Base-by-base conservation (phyloP, 768 basidiomycete species). In the Pleurotus cornucopiae region DNA sequence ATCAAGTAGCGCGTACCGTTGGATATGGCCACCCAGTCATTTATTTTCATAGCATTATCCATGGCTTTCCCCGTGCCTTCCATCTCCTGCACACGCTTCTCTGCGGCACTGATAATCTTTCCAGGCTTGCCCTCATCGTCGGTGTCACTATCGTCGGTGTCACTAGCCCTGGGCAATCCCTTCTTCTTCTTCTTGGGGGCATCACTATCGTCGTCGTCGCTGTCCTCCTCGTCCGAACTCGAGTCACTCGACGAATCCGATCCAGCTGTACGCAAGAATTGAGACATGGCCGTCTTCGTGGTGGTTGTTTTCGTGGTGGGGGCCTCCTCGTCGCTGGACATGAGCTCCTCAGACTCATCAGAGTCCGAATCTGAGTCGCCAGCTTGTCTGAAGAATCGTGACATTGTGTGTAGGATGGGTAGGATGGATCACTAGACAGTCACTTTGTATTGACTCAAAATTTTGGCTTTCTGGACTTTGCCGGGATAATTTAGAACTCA, bases 11-110 rank as follows among this genome's bases (percentile, higher is more conserved):
- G 69, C 84, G 55, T 63, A 94, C 95, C 95, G 58, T 82, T 87
- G 18, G 89, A 92, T 64, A 94, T 95, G 25, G 84, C 85, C 21
- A 88, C 86, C 97, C 97, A 99, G 73, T 99, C 94, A 64, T 95
- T 96, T 63, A 96, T 95, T 78, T 91, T 96, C 60, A 91, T 77
- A 16, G 88, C 94, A 67, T 99, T 98, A 46, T 96, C 92, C 76
- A 98, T 97, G 46, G 78, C 78, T 72, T 89, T 94, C 55, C 92
- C 91, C 2, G 88, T 89, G 1, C 84, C 84, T 70, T 98, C 95
- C 85, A 98, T 95, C 78, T 98, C 97, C 47, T 89, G 93, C 66
- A 94, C 71, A 53, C 95, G 80, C 70, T 92, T 95, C 71, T 95
- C 91, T 64, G 89, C 89, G 40, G 96, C 95, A 66, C 91, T 93